Base-by-base conservation (phyloP, 345 rosid genomes). In the Noccaea bulbosa region DNA sequence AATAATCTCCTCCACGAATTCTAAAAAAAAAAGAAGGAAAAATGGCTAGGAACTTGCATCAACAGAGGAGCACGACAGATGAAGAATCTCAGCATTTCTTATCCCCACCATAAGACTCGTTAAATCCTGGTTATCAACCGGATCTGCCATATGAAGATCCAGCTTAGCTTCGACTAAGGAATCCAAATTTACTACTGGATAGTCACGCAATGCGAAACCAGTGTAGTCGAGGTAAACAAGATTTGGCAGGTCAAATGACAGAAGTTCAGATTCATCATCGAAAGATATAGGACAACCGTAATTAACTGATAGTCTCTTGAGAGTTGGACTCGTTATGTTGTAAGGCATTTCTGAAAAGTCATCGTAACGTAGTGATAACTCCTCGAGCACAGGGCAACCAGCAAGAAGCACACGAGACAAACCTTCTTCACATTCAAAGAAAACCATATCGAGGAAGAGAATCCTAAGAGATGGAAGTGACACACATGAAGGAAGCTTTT, bases 341-440 rank as follows among this genome's bases (percentile, higher is more conserved):
- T 8, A n/a, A 44, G 52, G 66, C 3, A 1, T 16, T 11, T 11
- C 32, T 6, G 0, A 0, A 11, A 7, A 22, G 34, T 11, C 1
- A 0, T 11, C 7, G 17, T 63, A 12, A 64, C 8, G 57, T 4
- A 47, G 17, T 15, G 12, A 4, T 49, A 64, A 64, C 57, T 49
- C 69, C 35, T 49, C 58, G 16, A 66, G 61, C 41, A 39, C 16
- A 0, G 61, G 49, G 37, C 71, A 66, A 30, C 71, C 71, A 67
- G 52, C 20, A 41, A 67, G 62, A 43, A 67, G 12, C 43, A 41
- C 41, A 16, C 0, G 0, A 54, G 3, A 41, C 3, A 67, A 7
- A 32, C 54, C 12, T 11, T 7, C 37, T 12, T 0, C 32, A 27
- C 30, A 49, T 1, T 38, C 44, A 0, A 66, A 39, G 47, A 1